Evolutionary conservation across 2,329 filamentous ascomycete species (phyloP).

Genomic region (Diaporthe humulicola): DNA sequence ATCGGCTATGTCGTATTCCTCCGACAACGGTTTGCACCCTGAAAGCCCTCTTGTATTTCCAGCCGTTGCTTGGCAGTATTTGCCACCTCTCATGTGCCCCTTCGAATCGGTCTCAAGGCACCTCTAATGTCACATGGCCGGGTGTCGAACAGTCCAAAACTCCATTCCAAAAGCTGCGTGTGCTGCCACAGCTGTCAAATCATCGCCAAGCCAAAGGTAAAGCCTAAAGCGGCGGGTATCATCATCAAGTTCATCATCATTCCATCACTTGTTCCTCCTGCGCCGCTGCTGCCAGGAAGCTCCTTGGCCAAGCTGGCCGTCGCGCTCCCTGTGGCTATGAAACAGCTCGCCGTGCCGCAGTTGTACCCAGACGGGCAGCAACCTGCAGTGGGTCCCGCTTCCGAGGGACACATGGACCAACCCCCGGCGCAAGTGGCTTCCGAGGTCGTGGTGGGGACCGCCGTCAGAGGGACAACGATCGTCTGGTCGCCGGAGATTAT

Average conservation of each 20-base stretch:
- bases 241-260: constrained; percentile 8
- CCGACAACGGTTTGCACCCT: background rate
- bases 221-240: constrained; percentile 35
- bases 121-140: background rate
- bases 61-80: background rate
- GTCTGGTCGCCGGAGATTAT: constrained; percentile 78
- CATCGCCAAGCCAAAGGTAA: constrained; percentile 32
- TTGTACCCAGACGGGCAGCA: constrained; percentile 86
- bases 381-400: constrained; percentile 74
- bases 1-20: background rate
- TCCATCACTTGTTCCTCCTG: background rate
- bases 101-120: background rate
- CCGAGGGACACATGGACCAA: constrained; percentile 79
- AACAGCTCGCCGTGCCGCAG: constrained; percentile 82
- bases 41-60: background rate
- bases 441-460: constrained; percentile 57
- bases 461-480: constrained; percentile 73
- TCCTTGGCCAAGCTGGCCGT: constrained; percentile 71
- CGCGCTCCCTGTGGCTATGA: constrained; percentile 63
- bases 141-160: background rate
- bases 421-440: constrained; percentile 76
- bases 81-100: background rate
- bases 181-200: constrained; percentile 4
- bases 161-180: background rate
- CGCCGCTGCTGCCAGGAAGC: constrained; percentile 51